Percentiles rank a stretch among this genome's conserved stretches.
Evolutionary conservation across 2,329 filamentous ascomycete genomes (phyloP).

Genomic region (Botrytis hyacinthi): DNA sequence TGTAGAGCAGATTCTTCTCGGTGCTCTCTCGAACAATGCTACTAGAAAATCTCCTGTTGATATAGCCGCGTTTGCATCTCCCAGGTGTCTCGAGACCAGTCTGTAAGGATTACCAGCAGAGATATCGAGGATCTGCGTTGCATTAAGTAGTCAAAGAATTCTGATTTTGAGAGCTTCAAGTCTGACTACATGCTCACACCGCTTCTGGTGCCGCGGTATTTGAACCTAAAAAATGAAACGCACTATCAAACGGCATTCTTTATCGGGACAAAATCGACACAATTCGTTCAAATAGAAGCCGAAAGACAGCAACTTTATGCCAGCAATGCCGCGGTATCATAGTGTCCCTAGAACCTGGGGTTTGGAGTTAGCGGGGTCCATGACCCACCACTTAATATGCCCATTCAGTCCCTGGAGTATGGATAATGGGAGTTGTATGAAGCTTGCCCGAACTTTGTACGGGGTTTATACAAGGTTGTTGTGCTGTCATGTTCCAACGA

Average conservation of each 20-base stretch:
- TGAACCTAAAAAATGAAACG: too few relatives aligned
- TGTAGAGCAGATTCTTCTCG: neutral
- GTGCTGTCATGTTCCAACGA: neutral
- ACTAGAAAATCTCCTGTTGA: neutral
- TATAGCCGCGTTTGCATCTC: too few relatives aligned
- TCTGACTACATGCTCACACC: neutral
- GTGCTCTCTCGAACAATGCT: neutral
- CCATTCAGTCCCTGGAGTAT: neutral
- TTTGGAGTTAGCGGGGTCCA: neutral
- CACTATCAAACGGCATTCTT: neutral
- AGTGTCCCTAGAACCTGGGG: neutral
- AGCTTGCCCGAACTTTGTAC: too few relatives aligned
- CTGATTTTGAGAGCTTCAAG: neutral
- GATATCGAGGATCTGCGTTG: neutral
- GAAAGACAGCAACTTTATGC: neutral
- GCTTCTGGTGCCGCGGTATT: too few relatives aligned
- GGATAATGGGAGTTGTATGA: neutral
- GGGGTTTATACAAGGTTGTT: too few relatives aligned
- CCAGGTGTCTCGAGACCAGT: neutral
- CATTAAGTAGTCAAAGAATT: neutral
- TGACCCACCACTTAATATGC: neutral
- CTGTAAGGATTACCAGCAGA: neutral
- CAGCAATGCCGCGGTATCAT: neutral
- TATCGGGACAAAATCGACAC: neutral
- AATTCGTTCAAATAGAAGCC: neutral